Evolutionary conservation across 208 protist genomes (phyloP).

Genomic region (Acanthamoeba sp.): DNA sequence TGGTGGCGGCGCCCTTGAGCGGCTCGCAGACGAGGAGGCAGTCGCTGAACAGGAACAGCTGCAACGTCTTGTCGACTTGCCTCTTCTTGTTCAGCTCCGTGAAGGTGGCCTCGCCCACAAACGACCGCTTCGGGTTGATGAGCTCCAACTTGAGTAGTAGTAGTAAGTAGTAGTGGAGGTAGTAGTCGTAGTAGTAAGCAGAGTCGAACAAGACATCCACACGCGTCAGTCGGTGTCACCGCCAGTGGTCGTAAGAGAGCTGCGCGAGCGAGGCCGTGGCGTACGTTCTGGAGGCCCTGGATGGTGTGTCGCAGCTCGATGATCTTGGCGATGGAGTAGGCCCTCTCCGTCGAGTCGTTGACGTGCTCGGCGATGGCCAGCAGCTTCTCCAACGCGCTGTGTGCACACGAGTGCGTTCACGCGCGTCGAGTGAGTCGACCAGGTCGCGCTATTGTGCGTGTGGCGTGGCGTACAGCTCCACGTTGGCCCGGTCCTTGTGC

Average conservation of each 20-base stretch:
- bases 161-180: not conserved
- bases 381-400: constrained; percentile 41
- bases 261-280: not conserved
- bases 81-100: constrained; percentile 49
- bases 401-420: not conserved
- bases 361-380: constrained; percentile 5
- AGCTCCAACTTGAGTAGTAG: constrained; percentile 57
- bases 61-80: constrained; percentile 1
- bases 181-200: no score
- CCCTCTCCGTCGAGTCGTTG: constrained; percentile 20
- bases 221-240: no score
- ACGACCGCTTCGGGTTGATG: constrained; percentile 27
- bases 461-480: constrained; percentile 22
- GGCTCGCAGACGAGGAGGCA: constrained; percentile 28
- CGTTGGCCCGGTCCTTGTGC: constrained; percentile 6
- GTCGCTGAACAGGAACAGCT: constrained; percentile 43
- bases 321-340: constrained; percentile 45
- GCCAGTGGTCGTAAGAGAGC: no score
- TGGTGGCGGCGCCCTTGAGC: constrained; percentile 14
- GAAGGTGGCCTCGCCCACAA: constrained; percentile 6
- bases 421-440: no score
- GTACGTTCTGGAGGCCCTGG: constrained; percentile 31
- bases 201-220: no score
- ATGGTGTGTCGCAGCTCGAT: constrained; percentile 25
- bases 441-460: not conserved